Evolutionary conservation across 2,329 filamentous ascomycete genomes (phyloP).

Genomic region (Aspergillus sergii): DNA sequence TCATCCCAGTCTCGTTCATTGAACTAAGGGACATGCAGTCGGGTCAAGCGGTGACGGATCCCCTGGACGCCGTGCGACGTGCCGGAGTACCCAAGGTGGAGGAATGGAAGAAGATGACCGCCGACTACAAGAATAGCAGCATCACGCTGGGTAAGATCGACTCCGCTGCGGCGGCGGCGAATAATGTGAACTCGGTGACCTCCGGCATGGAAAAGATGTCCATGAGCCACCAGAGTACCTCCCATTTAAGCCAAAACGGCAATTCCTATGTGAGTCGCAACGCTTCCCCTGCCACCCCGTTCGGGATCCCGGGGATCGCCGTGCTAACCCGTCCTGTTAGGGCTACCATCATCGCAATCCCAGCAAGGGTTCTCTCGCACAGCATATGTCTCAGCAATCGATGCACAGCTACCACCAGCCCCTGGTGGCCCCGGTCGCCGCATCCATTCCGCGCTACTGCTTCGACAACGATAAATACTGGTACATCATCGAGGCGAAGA

Average conservation of each 20-base stretch:
- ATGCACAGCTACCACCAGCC: constrained; percentile 52
- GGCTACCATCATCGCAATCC: constrained; percentile 43
- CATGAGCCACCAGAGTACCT: constrained; percentile 59
- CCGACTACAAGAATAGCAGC: constrained; percentile 98
- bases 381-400: constrained; percentile 44
- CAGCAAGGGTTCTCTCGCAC: constrained; percentile 38
- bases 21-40: constrained; percentile 94
- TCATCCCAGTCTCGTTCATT: constrained; percentile 96
- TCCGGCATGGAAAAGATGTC: constrained; percentile 79
- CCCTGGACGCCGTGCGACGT: constrained; percentile 79
- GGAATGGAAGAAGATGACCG: constrained; percentile 99
- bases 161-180: constrained; percentile 26
- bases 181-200: constrained; percentile 59
- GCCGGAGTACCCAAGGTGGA: constrained; percentile 94
- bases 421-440: constrained; percentile 75
- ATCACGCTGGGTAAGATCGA: constrained; percentile 94
- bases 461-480: constrained; percentile 98
- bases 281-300: not conserved
- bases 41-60: constrained; percentile 77
- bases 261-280: constrained; percentile 51
- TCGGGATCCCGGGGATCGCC: not conserved
- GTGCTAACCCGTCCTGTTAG: constrained; percentile 18
- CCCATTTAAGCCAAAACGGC: constrained; percentile 54
- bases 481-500: constrained; percentile 90
- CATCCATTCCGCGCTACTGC: constrained; percentile 87